Evolutionary conservation across 2,329 filamentous ascomycete genomes (phyloP).

Genomic region (Botrytis porri): DNA sequence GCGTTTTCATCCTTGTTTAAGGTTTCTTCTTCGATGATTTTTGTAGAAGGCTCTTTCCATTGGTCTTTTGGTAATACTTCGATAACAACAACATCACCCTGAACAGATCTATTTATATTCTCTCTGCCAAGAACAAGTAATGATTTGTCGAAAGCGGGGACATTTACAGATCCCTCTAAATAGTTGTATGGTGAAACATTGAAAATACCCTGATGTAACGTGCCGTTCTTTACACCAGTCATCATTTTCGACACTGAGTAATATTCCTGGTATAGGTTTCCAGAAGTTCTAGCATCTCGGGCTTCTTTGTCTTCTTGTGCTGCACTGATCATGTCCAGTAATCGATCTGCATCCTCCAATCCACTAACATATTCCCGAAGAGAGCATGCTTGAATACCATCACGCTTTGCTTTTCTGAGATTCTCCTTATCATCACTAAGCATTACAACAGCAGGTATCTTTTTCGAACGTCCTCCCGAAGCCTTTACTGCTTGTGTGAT

Average conservation of each 20-base stretch:
- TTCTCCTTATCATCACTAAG: conserved; percentile 91
- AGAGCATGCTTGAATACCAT: conserved; percentile 67
- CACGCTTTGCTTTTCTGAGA: conserved; percentile 73
- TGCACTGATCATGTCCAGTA: conserved; percentile 92
- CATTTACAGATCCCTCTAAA: conserved; percentile 86
- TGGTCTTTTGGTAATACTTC: conserved; percentile 91
- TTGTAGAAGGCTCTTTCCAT: conserved; percentile 94
- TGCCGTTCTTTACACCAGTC: conserved; percentile 85
- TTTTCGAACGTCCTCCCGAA: conserved; percentile 48
- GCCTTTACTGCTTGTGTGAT: conserved; percentile 60
- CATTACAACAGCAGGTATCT: conserved; percentile 79
- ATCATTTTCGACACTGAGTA: conserved; percentile 87
- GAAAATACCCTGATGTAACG: conserved; percentile 91
- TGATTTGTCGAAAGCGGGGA: conserved; percentile 84
- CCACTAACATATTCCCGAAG: conserved; percentile 76
- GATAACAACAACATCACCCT: conserved; percentile 89
- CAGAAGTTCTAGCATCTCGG: conserved; percentile 60
- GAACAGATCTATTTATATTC: conserved; percentile 91
- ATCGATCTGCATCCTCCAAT: conserved; percentile 76
- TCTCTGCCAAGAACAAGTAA: conserved; percentile 87
- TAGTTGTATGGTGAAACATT: conserved; percentile 98
- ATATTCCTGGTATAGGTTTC: conserved; percentile 84
- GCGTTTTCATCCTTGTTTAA: conserved; percentile 92
- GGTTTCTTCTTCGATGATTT: conserved; percentile 91
- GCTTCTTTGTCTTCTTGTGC: conserved; percentile 64